phyloP scores from a whole-genome alignment of 108 stramenopile genomes.

The Skeletonema marinoi region DNA sequence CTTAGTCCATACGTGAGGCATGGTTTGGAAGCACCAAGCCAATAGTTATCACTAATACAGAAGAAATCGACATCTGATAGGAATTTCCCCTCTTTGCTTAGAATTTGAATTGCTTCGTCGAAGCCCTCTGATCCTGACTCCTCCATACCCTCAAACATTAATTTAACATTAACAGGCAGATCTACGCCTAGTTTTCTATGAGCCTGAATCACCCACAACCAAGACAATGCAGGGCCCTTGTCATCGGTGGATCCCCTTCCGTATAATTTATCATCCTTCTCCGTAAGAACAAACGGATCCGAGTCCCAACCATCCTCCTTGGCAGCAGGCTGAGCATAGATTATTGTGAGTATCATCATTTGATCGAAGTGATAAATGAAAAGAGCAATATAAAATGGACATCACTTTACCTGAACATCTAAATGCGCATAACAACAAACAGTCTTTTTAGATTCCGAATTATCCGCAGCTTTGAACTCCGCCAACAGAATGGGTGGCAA shows the following conservation, averaged over 20 bases:
- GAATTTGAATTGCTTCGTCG: conserved; percentile 65
- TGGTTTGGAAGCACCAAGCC: conserved; percentile 79
- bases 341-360: neutral
- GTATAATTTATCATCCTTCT: conserved; percentile 74
- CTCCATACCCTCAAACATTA: conserved; percentile 87
- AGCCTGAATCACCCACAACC: conserved; percentile 84
- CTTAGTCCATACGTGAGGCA: conserved; percentile 86
- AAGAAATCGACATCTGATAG: conserved; percentile 78
- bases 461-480: conserved; percentile 47
- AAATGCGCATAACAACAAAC: conserved; percentile 81
- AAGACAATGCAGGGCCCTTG: conserved; percentile 82
- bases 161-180: conserved; percentile 77
- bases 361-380: neutral
- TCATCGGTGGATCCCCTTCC: conserved; percentile 84
- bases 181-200: conserved; percentile 62
- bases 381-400: neutral
- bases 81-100: conserved; percentile 69
- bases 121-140: conserved; percentile 82
- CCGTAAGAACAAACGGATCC: conserved; percentile 78
- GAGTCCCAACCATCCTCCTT: conserved; percentile 84
- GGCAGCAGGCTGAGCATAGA: conserved; percentile 47
- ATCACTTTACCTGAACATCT: conserved; percentile 62
- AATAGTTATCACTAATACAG: conserved; percentile 78
- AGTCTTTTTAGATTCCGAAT: conserved; percentile 60
- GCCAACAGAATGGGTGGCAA: conserved; percentile 74